Evolutionary conservation across 495 filamentous ascomycete genomes (phyloP).

Genomic region (Rostrohypoxylon terebratum): DNA sequence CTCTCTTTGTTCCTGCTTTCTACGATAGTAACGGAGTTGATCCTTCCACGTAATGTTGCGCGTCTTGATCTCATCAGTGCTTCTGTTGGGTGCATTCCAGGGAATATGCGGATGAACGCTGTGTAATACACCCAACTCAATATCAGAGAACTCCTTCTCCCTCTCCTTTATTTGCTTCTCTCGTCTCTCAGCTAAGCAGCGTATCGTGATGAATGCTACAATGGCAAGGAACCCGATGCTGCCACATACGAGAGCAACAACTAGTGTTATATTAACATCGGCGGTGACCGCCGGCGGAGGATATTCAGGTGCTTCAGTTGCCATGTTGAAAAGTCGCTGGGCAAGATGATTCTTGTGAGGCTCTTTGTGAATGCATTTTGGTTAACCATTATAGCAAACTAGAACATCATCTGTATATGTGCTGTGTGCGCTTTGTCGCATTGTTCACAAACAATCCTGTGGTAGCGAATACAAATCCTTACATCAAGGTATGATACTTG

Average conservation of each 20-base stretch:
- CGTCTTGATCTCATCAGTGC: not conserved
- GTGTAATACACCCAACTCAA: not conserved
- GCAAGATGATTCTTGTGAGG: not conserved
- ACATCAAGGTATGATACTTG: not conserved
- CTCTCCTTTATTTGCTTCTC: not conserved
- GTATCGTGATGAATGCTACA: no score
- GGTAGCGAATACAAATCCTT: not conserved
- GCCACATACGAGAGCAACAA: no score
- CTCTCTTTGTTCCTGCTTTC: not conserved
- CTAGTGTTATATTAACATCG: no score
- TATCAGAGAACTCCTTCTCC: not conserved
- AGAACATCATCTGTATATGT: not conserved
- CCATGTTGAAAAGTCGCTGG: not conserved
- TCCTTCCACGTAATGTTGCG: not conserved
- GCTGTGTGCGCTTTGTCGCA: not conserved
- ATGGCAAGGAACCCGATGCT: no score
- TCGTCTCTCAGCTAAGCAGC: no score
- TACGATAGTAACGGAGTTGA: not conserved
- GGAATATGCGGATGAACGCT: not conserved
- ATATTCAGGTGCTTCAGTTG: not conserved
- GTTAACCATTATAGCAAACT: not conserved
- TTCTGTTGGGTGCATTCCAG: not conserved
- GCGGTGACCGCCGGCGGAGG: no score
- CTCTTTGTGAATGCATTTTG: not conserved
- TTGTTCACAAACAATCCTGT: not conserved